Percentiles rank a stretch among this genome's conserved stretches.
These are phyloP conservation scores for Spergularia marina DNA, from an alignment of 148 eudicot genomes.

Conservation along the genomic window DNA sequence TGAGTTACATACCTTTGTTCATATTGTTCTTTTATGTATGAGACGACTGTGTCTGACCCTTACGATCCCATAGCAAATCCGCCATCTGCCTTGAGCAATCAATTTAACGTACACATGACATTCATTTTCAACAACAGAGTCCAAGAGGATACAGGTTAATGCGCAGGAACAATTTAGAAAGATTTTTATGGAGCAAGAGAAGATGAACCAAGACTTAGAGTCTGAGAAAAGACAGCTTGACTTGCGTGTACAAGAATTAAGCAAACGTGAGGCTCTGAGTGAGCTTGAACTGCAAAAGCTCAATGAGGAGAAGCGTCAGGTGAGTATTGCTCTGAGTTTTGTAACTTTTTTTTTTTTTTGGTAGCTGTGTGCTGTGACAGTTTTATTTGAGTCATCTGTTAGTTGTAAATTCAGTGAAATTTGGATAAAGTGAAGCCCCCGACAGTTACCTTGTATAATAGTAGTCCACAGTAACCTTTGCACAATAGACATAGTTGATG, in stretches of 20 bases:
- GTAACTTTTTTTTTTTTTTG: neutral
- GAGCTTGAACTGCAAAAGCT: slow-evolving; percentile 70
- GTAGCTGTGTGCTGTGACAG: too few species aligned
- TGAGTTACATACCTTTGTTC: too few species aligned
- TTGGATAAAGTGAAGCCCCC: too few species aligned
- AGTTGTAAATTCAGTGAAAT: too few species aligned
- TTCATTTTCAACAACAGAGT: slow-evolving; percentile 42
- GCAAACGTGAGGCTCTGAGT: slow-evolving; percentile 54
- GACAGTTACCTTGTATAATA: too few species aligned
- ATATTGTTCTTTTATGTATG: neutral
- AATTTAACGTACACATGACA: neutral
- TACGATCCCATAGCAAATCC: neutral
- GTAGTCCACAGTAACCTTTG: too few species aligned
- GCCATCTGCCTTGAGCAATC: neutral
- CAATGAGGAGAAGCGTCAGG: slow-evolving; percentile 76
- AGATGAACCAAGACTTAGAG: slow-evolving; percentile 56
- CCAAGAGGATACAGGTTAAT: slow-evolving; percentile 55
- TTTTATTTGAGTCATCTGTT: too few species aligned
- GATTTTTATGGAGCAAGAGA: slow-evolving; percentile 61
- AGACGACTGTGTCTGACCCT: neutral
- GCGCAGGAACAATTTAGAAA: slow-evolving; percentile 47
- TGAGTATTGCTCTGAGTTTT: slow-evolving; percentile 2
- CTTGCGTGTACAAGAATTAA: slow-evolving; percentile 52
- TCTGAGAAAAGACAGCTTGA: slow-evolving; percentile 47
- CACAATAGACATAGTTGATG: too few species aligned